phyloP scores from a whole-genome alignment of 768 basidiomycete genomes.

The Termitomyces sp. region DNA sequence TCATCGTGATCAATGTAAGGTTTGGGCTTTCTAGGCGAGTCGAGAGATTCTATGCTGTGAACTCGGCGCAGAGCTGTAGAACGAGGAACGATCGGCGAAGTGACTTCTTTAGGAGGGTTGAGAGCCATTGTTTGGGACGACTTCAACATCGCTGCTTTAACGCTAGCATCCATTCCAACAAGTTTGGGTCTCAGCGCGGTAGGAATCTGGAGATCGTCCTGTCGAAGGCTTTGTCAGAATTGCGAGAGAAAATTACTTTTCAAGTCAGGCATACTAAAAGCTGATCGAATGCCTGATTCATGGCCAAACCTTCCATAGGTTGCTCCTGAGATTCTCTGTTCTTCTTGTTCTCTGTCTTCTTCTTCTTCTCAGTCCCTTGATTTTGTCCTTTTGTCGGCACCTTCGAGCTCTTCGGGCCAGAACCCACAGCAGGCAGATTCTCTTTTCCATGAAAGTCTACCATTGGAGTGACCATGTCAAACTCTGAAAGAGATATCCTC shows the following conservation, averaged over 20 bases:
- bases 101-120: conserved; percentile 25
- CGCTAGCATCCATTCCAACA: conserved; percentile 71
- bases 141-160: conserved; percentile 90
- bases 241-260: not conserved
- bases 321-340: conserved; percentile 6
- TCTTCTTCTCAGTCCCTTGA: conserved; percentile 35
- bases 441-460: conserved; percentile 59
- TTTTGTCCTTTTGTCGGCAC: conserved; percentile 24
- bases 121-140: conserved; percentile 64
- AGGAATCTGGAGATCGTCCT: conserved; percentile 92
- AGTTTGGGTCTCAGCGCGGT: conserved; percentile 72
- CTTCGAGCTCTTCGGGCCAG: conserved; percentile 13
- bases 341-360: conserved; percentile 21
- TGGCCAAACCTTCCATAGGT: conserved; percentile 27
- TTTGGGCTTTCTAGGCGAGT: conserved; percentile 44
- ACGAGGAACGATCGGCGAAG: conserved; percentile 43
- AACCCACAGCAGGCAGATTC: conserved; percentile 38
- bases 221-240: not conserved
- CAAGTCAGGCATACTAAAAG: conserved; percentile 54
- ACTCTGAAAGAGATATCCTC: conserved; percentile 60
- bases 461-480: conserved; percentile 63
- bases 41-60: conserved; percentile 68
- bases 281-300: conserved; percentile 72
- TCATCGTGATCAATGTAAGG: conserved; percentile 32
- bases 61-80: conserved; percentile 51